Conservation (phyloP, 345 rosid species). For the Eucalyptus microcorys region DNA sequence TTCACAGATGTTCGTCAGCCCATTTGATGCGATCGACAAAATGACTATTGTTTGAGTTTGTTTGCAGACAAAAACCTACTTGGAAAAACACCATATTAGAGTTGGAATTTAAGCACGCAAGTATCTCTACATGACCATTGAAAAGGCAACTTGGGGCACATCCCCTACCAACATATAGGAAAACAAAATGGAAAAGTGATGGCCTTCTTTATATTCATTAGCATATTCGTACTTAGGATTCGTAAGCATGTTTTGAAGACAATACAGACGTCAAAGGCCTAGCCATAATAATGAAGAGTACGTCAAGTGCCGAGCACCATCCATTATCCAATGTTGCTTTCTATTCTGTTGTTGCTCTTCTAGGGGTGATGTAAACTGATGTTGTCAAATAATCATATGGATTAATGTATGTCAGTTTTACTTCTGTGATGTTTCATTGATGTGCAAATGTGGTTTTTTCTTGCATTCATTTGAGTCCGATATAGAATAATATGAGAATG, state of each 20-base stretch:
- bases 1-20: not conserved
- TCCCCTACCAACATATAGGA: not conserved
- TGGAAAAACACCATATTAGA: not conserved
- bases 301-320: not conserved
- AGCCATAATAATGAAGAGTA: not conserved
- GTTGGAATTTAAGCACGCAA: not conserved
- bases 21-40: not conserved
- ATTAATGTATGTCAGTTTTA: too few relatives aligned
- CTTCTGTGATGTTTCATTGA: too few relatives aligned
- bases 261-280: not conserved
- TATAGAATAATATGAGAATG: too few relatives aligned
- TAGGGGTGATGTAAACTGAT: too few relatives aligned
- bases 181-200: not conserved
- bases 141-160: not conserved
- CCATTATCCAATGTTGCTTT: too few relatives aligned
- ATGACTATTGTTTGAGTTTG: not conserved
- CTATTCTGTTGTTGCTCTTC: too few relatives aligned
- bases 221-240: not conserved
- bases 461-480: too few relatives aligned
- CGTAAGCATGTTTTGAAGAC: not conserved
- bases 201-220: not conserved
- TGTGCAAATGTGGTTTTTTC: too few relatives aligned
- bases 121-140: not conserved
- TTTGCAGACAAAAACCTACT: not conserved
- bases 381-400: too few relatives aligned